Evolutionary conservation across 345 rosid species (phyloP).

Genomic region (Sisymbrium irio): DNA sequence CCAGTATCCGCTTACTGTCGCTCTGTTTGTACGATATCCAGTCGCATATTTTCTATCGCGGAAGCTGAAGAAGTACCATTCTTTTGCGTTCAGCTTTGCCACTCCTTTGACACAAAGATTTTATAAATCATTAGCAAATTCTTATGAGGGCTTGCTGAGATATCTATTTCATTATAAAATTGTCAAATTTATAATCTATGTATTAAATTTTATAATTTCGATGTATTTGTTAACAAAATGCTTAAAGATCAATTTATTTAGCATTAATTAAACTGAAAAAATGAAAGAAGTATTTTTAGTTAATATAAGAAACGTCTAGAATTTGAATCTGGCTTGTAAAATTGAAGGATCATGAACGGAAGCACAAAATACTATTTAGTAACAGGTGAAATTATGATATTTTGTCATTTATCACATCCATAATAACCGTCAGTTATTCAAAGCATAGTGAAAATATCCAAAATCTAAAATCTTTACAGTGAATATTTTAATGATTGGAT

Average conservation of each 20-base stretch:
- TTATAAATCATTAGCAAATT: background rate
- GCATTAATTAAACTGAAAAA: background rate
- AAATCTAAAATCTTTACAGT: background rate
- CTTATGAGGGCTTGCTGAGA: background rate
- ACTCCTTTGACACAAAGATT: constrained; percentile 47
- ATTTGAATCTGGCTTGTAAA: background rate
- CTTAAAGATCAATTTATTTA: background rate
- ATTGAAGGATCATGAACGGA: background rate
- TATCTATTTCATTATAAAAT: background rate
- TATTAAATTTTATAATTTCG: background rate
- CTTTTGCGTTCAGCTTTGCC: constrained; percentile 89
- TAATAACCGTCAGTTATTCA: background rate
- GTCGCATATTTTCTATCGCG: constrained; percentile 92
- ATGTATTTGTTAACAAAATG: background rate
- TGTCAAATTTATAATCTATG: background rate
- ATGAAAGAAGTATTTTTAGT: background rate
- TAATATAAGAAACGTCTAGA: background rate
- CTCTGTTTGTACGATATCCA: constrained; percentile 85
- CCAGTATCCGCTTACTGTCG: constrained; percentile 89
- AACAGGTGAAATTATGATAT: background rate
- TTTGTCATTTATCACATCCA: background rate
- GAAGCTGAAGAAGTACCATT: constrained; percentile 98
- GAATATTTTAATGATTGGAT: background rate
- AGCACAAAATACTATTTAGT: background rate
- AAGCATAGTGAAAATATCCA: background rate